These are phyloP conservation scores for Sambucus nigra DNA, from an alignment of 129 eudicot genomes.

Conservation along the genomic window DNA sequence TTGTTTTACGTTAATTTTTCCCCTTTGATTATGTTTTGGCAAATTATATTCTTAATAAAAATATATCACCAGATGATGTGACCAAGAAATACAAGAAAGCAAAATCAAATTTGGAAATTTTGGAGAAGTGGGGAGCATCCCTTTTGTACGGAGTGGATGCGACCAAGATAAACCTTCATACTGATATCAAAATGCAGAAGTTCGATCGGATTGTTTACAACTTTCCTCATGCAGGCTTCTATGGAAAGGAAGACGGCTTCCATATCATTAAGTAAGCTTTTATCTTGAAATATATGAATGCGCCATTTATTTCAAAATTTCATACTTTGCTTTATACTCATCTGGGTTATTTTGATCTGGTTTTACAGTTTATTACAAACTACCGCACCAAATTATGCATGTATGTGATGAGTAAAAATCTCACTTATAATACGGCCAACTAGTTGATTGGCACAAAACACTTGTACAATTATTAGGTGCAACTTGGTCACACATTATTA, in stretches of 20 bases:
- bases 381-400: too few relatives aligned
- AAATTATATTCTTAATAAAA: not conserved
- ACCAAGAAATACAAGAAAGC: conserved; percentile 36
- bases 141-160: conserved; percentile 45
- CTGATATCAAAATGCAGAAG: conserved; percentile 23
- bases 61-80: conserved; percentile 22
- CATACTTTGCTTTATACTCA: not conserved
- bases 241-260: conserved; percentile 26
- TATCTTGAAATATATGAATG: not conserved
- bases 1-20: not conserved
- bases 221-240: conserved; percentile 80
- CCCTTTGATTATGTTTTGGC: not conserved
- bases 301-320: not conserved
- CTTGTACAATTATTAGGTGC: too few relatives aligned
- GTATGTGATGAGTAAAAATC: too few relatives aligned
- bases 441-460: too few relatives aligned
- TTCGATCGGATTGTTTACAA: conserved; percentile 61
- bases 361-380: too few relatives aligned
- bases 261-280: conserved; percentile 32
- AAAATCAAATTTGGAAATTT: conserved; percentile 19
- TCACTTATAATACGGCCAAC: too few relatives aligned
- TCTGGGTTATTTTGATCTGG: too few relatives aligned
- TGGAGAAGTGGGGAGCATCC: conserved; percentile 24
- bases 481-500: too few relatives aligned
- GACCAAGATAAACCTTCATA: conserved; percentile 23